Base-by-base conservation (phyloP, 768 basidiomycete genomes). In the Lepiota brunneoincarnata region DNA sequence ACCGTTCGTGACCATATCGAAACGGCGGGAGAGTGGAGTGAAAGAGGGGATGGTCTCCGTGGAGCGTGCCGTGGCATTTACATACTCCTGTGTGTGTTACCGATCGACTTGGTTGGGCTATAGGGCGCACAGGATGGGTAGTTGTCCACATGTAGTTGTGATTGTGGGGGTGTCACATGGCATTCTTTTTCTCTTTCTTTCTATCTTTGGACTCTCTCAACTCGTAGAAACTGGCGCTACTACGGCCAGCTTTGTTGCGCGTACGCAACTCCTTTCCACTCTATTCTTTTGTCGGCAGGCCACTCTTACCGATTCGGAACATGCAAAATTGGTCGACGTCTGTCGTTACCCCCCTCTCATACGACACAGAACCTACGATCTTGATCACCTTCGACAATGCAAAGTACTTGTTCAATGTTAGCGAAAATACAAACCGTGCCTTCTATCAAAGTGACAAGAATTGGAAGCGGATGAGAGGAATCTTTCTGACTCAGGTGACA, bases 351-450 rank as follows among this genome's bases (percentile, higher is more conserved):
- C 68, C 80, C 0, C 63, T 75, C 15, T 80, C 86, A 3, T 82
- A 83, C 47, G 95, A 98, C 71, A 90, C 93, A 1, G 85, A 92
- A 59, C 87, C 93, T 0, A 80, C 87, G 7, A 70, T 97, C 21
- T 70, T 89, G 55, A 69, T 96, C 59, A 75, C 79, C 1, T 94
- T 93, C 65, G 87, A 90, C 59, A 75, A 78, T 49, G 86, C 81
- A 11, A 89, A 91, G 61, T 98, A 94, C 61, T 76, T 95, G 36
- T 93, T 98, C 77, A 94, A 94, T 68, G 83, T 77, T 17, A 87
- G 91, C 6, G 93, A 97, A 68, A 88, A 87, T 55, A 84, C 87
- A 1, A 85, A 83, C 39, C 75, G 95, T 34, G 72, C 87, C 0
- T 89, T 88, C 64, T 69, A 86, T 14, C 87, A 93, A 70, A 82